These are phyloP conservation scores for Cryptococcus sp. DNA, from an alignment of 1,284 basidiomycete species.

Conservation along the genomic window DNA sequence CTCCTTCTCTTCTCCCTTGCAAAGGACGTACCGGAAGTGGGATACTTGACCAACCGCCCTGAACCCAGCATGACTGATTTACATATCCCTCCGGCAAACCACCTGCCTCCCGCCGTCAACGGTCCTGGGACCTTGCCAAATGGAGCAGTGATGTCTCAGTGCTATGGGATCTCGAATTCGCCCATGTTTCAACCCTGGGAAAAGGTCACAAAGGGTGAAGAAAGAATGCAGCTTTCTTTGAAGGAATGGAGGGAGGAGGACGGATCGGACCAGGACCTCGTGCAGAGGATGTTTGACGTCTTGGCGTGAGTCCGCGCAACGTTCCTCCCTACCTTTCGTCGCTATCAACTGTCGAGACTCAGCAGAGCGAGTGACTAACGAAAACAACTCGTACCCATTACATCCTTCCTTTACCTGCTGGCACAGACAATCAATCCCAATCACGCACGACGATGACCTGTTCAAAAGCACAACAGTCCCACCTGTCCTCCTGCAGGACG, in stretches of 20 bases:
- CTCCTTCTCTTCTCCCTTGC: slow-evolving; percentile 44
- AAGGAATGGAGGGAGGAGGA: slow-evolving; percentile 24
- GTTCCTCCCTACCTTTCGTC: too few relatives aligned
- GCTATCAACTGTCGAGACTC: background rate
- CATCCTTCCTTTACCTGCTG: too few relatives aligned
- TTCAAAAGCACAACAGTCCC: slow-evolving; percentile 30
- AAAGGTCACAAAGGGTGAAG: slow-evolving; percentile 43
- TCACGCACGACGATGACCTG: slow-evolving; percentile 28
- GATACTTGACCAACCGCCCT: slow-evolving; percentile 45
- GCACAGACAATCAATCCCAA: slow-evolving; percentile 20
- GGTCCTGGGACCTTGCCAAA: background rate
- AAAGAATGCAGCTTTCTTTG: slow-evolving; percentile 28
- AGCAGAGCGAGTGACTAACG: background rate
- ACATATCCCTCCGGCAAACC: background rate
- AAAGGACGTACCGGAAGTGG: slow-evolving; percentile 22
- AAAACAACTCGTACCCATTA: too few relatives aligned
- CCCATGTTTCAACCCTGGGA: slow-evolving; percentile 42
- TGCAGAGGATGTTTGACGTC: slow-evolving; percentile 41
- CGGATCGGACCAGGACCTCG: slow-evolving; percentile 32
- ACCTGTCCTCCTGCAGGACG: slow-evolving; percentile 26
- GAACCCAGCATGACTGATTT: slow-evolving; percentile 19
- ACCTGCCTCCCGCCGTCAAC: background rate
- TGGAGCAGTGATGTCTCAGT: slow-evolving; percentile 3
- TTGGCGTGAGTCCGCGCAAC: slow-evolving; percentile 38
- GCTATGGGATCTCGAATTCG: slow-evolving; percentile 43